phyloP scores from a whole-genome alignment of 768 basidiomycete species.

The Podaxis mareebaensis region DNA sequence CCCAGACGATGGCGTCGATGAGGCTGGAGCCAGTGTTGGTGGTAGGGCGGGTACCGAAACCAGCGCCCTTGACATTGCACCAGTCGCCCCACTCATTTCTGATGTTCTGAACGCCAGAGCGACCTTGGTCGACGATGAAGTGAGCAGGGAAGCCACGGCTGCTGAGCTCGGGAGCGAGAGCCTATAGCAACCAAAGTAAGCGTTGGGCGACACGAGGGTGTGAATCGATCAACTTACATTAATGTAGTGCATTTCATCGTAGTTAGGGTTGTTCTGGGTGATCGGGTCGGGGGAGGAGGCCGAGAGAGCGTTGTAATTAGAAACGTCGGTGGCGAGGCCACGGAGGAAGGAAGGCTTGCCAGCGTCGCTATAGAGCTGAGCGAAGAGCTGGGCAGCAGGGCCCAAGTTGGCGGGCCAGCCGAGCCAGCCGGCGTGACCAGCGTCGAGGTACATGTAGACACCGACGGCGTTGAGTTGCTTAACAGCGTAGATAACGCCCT shows the following conservation, averaged over 20 bases:
- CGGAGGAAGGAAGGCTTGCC: constrained; percentile 58
- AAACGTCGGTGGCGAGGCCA: constrained; percentile 61
- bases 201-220: neutral
- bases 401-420: constrained; percentile 66
- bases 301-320: constrained; percentile 46
- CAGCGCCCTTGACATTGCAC: constrained; percentile 68
- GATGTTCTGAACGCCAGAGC: constrained; percentile 63
- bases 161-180: constrained; percentile 47
- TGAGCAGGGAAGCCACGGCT: constrained; percentile 52
- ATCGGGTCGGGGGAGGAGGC: constrained; percentile 58
- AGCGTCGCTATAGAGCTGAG: constrained; percentile 47
- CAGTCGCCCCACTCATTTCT: constrained; percentile 64
- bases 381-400: constrained; percentile 59
- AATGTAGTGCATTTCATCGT: constrained; percentile 63
- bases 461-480: constrained; percentile 54
- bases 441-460: constrained; percentile 64
- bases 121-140: constrained; percentile 70
- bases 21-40: constrained; percentile 51
- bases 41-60: constrained; percentile 62
- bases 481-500: constrained; percentile 55
- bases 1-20: constrained; percentile 65
- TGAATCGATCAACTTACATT: constrained; percentile 32
- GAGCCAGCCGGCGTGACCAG: constrained; percentile 66
- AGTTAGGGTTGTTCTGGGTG: constrained; percentile 60
- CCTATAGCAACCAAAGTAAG: constrained; percentile 27